These are phyloP conservation scores for Helenozyma rhizophorensis DNA, from an alignment of 805 yeast species.

Conservation along the genomic window DNA sequence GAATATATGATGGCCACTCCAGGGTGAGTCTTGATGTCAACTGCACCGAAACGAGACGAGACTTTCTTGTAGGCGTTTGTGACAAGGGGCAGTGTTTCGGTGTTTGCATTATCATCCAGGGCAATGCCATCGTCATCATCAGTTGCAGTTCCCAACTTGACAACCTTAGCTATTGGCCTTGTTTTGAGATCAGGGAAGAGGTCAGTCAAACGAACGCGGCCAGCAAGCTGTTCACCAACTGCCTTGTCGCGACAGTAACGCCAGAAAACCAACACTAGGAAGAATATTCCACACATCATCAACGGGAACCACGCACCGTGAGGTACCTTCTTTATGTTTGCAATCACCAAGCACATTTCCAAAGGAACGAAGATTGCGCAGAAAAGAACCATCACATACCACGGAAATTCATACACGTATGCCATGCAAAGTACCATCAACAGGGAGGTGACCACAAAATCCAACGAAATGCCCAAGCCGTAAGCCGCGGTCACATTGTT, in stretches of 20 bases:
- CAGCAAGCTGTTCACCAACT: constrained; percentile 32
- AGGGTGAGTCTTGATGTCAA: constrained; percentile 19
- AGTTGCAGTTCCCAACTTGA: constrained; percentile 13
- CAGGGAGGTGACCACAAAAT: constrained; percentile 48
- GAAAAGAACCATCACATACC: constrained; percentile 31
- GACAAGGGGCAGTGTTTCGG: not conserved
- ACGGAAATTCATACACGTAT: constrained; percentile 39
- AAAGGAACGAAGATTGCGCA: constrained; percentile 41
- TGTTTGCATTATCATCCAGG: constrained; percentile 1
- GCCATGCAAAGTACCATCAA: constrained; percentile 43
- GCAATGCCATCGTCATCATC: not conserved
- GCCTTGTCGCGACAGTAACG: constrained; percentile 43
- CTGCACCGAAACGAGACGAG: constrained; percentile 18
- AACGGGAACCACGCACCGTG: constrained; percentile 65
- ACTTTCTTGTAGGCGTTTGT: constrained; percentile 6
- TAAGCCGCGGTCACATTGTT: constrained; percentile 54
- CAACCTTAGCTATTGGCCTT: constrained; percentile 7
- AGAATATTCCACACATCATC: constrained; percentile 37
- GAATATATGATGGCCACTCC: constrained; percentile 43
- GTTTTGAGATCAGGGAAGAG: constrained; percentile 26
- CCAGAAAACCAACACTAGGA: constrained; percentile 42
- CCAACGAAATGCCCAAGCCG: constrained; percentile 55
- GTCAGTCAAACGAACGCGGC: constrained; percentile 31
- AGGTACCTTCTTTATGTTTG: constrained; percentile 48
- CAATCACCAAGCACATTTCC: constrained; percentile 42